Evolutionary conservation across 225 moss, liverwort and hornwort species (phyloP).

Genomic region (Thuidium tamariscinum): DNA sequence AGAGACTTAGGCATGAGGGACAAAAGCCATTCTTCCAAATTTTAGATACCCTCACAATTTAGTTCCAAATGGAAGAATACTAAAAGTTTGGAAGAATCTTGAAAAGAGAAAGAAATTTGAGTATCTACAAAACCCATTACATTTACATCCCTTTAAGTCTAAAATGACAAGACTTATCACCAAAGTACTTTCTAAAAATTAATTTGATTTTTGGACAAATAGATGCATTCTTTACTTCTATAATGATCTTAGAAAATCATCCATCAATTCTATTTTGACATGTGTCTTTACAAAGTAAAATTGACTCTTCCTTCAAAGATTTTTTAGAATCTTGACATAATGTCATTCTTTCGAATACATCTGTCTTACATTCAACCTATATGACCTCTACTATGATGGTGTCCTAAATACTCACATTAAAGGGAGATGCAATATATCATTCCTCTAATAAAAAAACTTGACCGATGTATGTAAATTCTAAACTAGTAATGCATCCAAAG

Average conservation of each 20-base stretch:
- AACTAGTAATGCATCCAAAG: neutral
- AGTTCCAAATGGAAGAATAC: too few relatives aligned
- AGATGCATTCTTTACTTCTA: neutral
- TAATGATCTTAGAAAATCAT: too few relatives aligned
- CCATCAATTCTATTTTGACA: fast-evolving
- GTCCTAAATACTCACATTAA: fast-evolving
- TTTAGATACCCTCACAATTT: neutral
- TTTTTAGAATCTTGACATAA: neutral
- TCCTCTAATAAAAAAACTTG: neutral
- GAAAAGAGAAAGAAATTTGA: neutral
- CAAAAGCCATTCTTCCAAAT: fast-evolving
- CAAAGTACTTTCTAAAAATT: neutral
- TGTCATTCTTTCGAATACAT: neutral
- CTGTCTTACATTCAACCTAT: neutral
- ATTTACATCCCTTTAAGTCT: neutral
- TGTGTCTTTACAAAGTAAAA: neutral
- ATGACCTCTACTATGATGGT: fast-evolving
- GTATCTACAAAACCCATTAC: neutral
- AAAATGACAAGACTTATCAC: neutral
- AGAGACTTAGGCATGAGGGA: fast-evolving
- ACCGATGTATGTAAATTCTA: fast-evolving
- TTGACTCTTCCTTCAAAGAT: neutral
- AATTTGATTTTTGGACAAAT: neutral
- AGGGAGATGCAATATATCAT: fast-evolving
- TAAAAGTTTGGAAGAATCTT: fast-evolving